Evolutionary conservation across 1,284 basidiomycete species (phyloP).

Genomic region (Sanghuangporus baumii): DNA sequence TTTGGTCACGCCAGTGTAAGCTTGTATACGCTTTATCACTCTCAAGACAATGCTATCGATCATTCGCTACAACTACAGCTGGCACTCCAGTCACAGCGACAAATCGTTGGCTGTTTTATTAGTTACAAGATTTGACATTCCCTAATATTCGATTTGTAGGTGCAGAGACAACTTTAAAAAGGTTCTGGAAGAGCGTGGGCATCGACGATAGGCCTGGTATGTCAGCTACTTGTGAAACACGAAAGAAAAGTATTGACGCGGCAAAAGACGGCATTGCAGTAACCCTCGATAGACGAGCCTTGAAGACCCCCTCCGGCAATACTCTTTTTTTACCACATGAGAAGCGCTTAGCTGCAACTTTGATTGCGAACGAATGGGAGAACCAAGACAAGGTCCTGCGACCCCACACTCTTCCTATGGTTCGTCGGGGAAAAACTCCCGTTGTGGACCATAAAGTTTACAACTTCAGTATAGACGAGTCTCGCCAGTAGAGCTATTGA

Average conservation of each 20-base stretch:
- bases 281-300: conserved; percentile 77
- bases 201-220: conserved; percentile 42
- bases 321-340: conserved; percentile 66
- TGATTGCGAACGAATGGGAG: conserved; percentile 96
- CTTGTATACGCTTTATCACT: too few species aligned
- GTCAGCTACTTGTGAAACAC: neutral
- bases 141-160: conserved; percentile 40
- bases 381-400: conserved; percentile 85
- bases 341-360: conserved; percentile 70
- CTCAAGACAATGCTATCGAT: neutral
- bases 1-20: neutral
- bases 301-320: conserved; percentile 85
- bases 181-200: conserved; percentile 89
- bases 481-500: conserved; percentile 69
- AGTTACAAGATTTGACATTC: neutral
- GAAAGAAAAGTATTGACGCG: neutral
- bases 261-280: conserved; percentile 51
- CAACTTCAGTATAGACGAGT: neutral
- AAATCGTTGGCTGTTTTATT: conserved; percentile 37
- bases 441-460: conserved; percentile 8
- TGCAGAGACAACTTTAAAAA: conserved; percentile 76
- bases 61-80: conserved; percentile 23
- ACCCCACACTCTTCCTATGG: conserved; percentile 88
- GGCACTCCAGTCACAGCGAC: conserved; percentile 46
- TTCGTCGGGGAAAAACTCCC: conserved; percentile 32